Base-by-base conservation (phyloP, 2,329 filamentous ascomycete species). In the Ceratocystis papillata region DNA sequence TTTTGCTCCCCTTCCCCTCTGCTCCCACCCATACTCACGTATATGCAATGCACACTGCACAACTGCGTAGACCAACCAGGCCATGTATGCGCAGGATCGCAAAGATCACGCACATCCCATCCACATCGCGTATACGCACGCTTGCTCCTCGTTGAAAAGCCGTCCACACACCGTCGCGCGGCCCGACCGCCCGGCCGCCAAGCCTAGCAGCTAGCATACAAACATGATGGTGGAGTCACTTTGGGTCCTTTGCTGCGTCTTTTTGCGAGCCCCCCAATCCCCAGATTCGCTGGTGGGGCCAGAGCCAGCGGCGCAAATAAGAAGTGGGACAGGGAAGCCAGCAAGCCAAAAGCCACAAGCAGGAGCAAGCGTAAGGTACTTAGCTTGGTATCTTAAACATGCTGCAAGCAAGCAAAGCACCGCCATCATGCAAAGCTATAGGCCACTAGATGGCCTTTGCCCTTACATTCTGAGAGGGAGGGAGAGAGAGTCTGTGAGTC, bases 201-300 rank as follows among this genome's bases (percentile, higher is more conserved):
- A 59, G 53, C 53, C 53, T 7, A 33, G 17, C 53, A 33, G 53
- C 53, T 59, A 20, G 28, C 28, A 59, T n/a, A 17, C 53, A 33
- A 33, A 59, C 53, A 59, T 33, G 28, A 59, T 33, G 28, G 53
- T 59, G 53, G 53, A 59, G 53, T 59, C 53, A 59, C 53, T 59
- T 59, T 59, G 53, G 28, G 28, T 59, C 53, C 25, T 59, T 59
- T 33, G 28, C 53, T 57, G 53, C 53, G 53, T 57, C 53, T 57
- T 57, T 57, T 57, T 57, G 25, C 10, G 3, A 57, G 53, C 25
- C 53, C 53, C n/a, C 46, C 37, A 41, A 30, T 57, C 53, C 53
- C 22, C 53, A 57, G 53, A 57, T 28, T 57, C 53, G 25, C 3
- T 28, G 10, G 10, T 57, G 22, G 10, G 4, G 7, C 5, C 4